Conservation (phyloP, 2,329 filamentous ascomycete species). For the Cladosporium oxysporum region DNA sequence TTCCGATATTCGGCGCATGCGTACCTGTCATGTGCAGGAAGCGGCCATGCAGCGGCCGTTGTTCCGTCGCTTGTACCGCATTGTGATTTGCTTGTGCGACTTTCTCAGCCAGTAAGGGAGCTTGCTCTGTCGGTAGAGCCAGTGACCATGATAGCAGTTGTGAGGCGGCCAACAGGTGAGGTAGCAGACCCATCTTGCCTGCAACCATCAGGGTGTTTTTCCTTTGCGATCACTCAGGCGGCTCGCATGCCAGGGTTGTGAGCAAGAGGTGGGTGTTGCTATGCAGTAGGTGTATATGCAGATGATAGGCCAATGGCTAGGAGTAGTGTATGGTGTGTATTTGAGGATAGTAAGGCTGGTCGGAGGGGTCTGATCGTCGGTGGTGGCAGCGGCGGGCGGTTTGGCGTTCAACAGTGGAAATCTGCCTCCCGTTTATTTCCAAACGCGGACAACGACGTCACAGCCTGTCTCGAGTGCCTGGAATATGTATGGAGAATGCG, state of each 20-base stretch:
- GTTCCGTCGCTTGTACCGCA: conserved; percentile 20
- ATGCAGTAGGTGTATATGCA: background rate
- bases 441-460: background rate
- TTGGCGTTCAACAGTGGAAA: conserved; percentile 1
- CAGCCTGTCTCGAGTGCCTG: background rate
- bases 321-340: background rate
- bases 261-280: background rate
- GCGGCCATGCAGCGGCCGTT: conserved; percentile 55
- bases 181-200: conserved; percentile 12
- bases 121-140: conserved; percentile 12
- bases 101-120: conserved; percentile 1
- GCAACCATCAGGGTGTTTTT: conserved; percentile 21
- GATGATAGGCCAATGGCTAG: background rate
- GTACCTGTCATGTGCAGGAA: conserved; percentile 89
- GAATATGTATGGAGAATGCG: background rate
- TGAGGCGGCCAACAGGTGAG: conserved; percentile 11
- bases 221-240: background rate
- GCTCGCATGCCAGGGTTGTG: background rate
- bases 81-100: background rate
- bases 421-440: conserved; percentile 2
- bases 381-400: background rate
- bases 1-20: conserved; percentile 30
- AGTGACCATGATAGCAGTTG: conserved; percentile 2
- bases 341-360: background rate
- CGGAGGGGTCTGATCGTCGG: conserved; percentile 7